These are phyloP conservation scores for Nakazawaea holstii DNA, from an alignment of 805 yeast genomes.

Conservation along the genomic window DNA sequence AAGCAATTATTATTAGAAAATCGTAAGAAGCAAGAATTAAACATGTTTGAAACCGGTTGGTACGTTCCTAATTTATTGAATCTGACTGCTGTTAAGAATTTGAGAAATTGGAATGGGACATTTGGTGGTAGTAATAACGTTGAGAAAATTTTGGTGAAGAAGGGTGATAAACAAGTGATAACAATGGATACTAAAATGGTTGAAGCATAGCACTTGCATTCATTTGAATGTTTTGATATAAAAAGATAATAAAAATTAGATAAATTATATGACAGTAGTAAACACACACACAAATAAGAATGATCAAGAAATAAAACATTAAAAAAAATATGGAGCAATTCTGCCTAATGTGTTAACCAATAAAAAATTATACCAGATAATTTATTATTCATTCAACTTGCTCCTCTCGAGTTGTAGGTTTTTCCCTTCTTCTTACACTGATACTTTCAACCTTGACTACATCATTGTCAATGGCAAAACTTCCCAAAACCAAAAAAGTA, in stretches of 20 bases:
- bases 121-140: constrained; percentile 70
- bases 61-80: constrained; percentile 69
- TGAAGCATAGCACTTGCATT: no score
- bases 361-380: background rate
- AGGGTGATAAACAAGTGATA: constrained; percentile 13
- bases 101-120: constrained; percentile 78
- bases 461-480: constrained; percentile 20
- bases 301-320: background rate
- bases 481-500: constrained; percentile 19
- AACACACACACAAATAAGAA: background rate
- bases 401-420: background rate
- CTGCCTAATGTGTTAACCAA: background rate
- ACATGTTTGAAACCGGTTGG: constrained; percentile 63
- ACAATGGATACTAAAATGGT: no score
- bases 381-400: no score
- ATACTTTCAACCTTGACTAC: no score
- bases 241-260: no score
- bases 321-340: no score
- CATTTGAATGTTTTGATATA: no score
- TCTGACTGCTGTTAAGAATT: constrained; percentile 46
- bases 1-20: constrained; percentile 65
- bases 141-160: constrained; percentile 37
- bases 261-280: background rate
- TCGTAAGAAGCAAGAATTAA: constrained; percentile 53
- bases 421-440: no score